Base-by-base conservation (phyloP, 805 yeast genomes). In the Saccharomycopsis amapae region DNA sequence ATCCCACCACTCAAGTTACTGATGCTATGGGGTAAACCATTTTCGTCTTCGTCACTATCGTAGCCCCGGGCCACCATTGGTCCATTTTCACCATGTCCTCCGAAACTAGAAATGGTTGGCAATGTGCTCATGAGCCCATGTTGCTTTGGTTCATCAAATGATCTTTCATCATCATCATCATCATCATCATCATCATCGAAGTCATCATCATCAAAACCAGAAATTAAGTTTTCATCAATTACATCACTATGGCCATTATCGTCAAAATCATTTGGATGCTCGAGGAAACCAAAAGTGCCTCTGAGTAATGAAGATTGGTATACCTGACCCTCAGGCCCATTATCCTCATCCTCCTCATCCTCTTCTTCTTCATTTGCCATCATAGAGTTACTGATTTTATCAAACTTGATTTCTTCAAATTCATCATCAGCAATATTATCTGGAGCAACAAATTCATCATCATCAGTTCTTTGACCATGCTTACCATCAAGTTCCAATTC, bases 81-180 rank as follows among this genome's bases (percentile, higher is more conserved):
- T 5, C 40, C 40, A 9, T n/a, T 17, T 5, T 10, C 13, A 17
- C 23, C 37, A 17, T 12, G 19, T 10, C 37, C 51, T 10, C 49
- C 53, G 20, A 50, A 40, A 28, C 51, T 50, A 4, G 53, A 50
- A 12, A 43, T 33, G 7, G 53, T 47, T 6, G 53, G 53, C 26
- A 50, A 42, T 12, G 53, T 47, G 24, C 53, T 50, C 53, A 50
- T 50, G 2, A 50, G 30, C 5, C 51, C 53, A 31, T 50, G 53
- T 36, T 50, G 53, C 31, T 44, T 46, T 9, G 53, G 53, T 34
- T 50, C 53, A 35, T 50, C 53, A 44, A 50, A 50, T n/a, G 48
- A 44, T 19, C 37, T 48, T 18, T 46, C 48, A 28, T 50, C 53
- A 4, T 37, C 44, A 24, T 24, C 34, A 10, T 42, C 46, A 36